phyloP scores from a whole-genome alignment of 495 filamentous ascomycete species.

The Aspergillus campestris region DNA sequence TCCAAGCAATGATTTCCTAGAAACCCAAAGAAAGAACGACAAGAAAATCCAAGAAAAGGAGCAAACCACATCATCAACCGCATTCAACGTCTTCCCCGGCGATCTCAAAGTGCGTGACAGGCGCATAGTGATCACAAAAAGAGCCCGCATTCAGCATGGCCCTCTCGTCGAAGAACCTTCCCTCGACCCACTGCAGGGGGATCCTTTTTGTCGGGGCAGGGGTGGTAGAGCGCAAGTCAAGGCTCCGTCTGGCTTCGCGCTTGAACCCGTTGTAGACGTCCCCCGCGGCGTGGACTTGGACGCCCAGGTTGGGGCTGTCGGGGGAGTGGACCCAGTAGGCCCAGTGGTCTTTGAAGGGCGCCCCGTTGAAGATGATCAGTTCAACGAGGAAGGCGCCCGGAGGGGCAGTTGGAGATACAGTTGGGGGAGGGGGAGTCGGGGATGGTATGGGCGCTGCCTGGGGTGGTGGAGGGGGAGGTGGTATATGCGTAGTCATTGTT shows the following conservation, averaged over 20 bases:
- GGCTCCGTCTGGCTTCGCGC: conserved; percentile 17
- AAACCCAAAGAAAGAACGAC: too few species aligned
- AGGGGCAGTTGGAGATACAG: too few species aligned
- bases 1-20: too few species aligned
- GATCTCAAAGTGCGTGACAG: conserved; percentile 15
- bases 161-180: conserved; percentile 10
- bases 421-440: too few species aligned
- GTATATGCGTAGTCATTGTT: too few species aligned
- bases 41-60: too few species aligned
- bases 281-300: conserved; percentile 16
- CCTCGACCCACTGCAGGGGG: conserved; percentile 20
- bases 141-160: conserved; percentile 15
- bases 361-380: conserved; percentile 21
- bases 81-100: conserved; percentile 4
- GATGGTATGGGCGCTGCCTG: too few species aligned
- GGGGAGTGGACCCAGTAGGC: conserved; percentile 16
- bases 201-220: conserved; percentile 11
- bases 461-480: too few species aligned
- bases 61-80: conserved; percentile 6
- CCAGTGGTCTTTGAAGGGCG: conserved; percentile 27
- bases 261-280: conserved; percentile 18
- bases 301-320: conserved; percentile 9
- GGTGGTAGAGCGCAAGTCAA: conserved; percentile 6
- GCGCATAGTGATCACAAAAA: conserved; percentile 5
- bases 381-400: conserved; percentile 10